Percentiles rank a stretch among this genome's conserved stretches.
Evolutionary conservation across 768 basidiomycete species (phyloP).

Genomic region (Kwoniella dendrophila): DNA sequence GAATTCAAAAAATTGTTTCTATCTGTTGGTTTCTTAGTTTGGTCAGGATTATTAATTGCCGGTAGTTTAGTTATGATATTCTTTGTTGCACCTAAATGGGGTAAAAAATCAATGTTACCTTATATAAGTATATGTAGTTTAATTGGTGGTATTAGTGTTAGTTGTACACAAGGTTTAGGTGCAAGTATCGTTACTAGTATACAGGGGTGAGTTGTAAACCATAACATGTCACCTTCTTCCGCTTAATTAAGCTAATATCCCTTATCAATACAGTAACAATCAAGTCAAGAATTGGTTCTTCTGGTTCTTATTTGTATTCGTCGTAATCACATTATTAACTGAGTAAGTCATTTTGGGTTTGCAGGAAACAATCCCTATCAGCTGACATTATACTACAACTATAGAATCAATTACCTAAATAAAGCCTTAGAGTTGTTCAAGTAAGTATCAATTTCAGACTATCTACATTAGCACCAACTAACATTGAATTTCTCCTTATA

Average conservation of each 20-base stretch:
- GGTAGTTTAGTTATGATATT: constrained; percentile 33
- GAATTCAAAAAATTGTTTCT: constrained; percentile 79
- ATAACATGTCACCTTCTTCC: background rate
- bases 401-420: constrained; percentile 91
- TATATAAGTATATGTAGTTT: constrained; percentile 89
- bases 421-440: constrained; percentile 87
- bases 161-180: constrained; percentile 88
- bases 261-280: constrained; percentile 42
- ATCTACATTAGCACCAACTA: background rate
- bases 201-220: constrained; percentile 49
- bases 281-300: constrained; percentile 69
- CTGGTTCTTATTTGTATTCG: constrained; percentile 82
- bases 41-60: constrained; percentile 60
- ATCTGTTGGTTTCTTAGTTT: constrained; percentile 75
- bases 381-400: background rate
- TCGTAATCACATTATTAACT: constrained; percentile 73
- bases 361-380: background rate
- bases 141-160: constrained; percentile 73
- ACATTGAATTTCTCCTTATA: constrained; percentile 58
- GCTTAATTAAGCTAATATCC: background rate
- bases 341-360: constrained; percentile 51
- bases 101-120: constrained; percentile 82
- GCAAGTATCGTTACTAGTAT: constrained; percentile 76
- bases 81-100: constrained; percentile 63
- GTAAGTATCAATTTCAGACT: constrained; percentile 20